Conservation (phyloP, 1,139 yeast genomes). For the Candida albicans region DNA sequence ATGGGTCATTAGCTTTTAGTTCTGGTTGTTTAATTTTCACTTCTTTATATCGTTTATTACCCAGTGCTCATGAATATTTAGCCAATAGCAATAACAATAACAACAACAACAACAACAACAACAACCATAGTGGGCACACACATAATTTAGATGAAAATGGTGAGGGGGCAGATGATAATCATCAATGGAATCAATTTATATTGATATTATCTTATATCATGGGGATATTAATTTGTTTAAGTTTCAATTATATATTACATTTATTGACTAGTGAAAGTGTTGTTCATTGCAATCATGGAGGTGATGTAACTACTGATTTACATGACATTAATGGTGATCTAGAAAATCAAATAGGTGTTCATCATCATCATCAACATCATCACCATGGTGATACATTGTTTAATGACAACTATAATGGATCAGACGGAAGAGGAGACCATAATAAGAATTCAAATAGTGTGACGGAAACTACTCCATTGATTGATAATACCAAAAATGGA, state of each 20-base stretch:
- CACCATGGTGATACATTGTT: conserved; percentile 37
- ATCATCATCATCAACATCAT: background rate
- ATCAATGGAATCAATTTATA: conserved; percentile 26
- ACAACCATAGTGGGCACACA: no score
- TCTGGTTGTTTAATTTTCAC: conserved; percentile 81
- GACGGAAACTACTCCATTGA: no score
- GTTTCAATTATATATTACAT: conserved; percentile 67
- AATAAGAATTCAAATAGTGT: no score
- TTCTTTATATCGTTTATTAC: conserved; percentile 69
- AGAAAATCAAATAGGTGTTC: background rate
- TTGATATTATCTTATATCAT: conserved; percentile 51
- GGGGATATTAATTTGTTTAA: conserved; percentile 63
- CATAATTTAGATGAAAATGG: no score
- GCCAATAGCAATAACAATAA: conserved; percentile 3
- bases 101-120: no score
- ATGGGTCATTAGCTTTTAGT: conserved; percentile 67
- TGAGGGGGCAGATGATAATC: conserved; percentile 9
- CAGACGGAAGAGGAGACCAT: no score
- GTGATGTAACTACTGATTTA: conserved; percentile 16
- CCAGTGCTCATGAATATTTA: conserved; percentile 53
- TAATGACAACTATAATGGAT: conserved; percentile 3
- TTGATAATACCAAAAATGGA: no score
- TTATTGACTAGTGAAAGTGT: conserved; percentile 75
- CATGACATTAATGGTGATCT: conserved; percentile 11
- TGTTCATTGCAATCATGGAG: conserved; percentile 78